Evolutionary conservation across 352 stramenopile genomes (phyloP), one percentile per base, ranked within the genome.

Genomic region (Globisporangium cederbergense): DNA sequence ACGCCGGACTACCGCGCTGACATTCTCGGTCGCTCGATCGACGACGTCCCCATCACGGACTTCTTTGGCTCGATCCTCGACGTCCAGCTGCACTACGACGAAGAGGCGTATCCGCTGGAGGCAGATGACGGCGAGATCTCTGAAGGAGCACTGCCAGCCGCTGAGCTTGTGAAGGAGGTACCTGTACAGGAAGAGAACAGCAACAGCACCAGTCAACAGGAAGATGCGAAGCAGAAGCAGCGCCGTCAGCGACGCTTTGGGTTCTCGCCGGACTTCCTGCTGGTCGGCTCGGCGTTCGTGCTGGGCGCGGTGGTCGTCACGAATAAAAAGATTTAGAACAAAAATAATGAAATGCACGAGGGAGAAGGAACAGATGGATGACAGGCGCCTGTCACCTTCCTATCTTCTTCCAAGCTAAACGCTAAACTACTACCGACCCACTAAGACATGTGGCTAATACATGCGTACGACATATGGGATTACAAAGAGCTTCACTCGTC

Each of bases 31-130:
- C 84, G 88, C 20, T 72, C 81, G 9, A 82, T 96, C 59, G 73
- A 91, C 36, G 66, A 81, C 4, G 81, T 94, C 3, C 81, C 78
- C 9, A 90, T 97, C 71, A 96, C 89, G 4, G 89, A 97, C 59
- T 96, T 97, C 66, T 75, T 97, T n/a, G 88, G 89, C 6, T 96
- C 89, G 4, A 88, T 97, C 22, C 65, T 97, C 20, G 78, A 95
- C 51, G 71, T 97, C 16, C 72, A 93, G 5, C 72, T 93, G 28
- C 81, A 85, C 51, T 80, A 71, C 42, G 78, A 93, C 50, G 74
- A 90, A 38, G 86, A 92, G 62, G 79, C 79, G 6, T 95, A 94
- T 69, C 88, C 83, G 3, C 81, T 95, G 30, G 75, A 56, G 11
- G 53, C 18, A 25, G 38, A 18, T 2, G 58, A 20, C 46, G 58